Base-by-base conservation (phyloP, 2,329 filamentous ascomycete genomes). In the Penicillium hesseltinei region DNA sequence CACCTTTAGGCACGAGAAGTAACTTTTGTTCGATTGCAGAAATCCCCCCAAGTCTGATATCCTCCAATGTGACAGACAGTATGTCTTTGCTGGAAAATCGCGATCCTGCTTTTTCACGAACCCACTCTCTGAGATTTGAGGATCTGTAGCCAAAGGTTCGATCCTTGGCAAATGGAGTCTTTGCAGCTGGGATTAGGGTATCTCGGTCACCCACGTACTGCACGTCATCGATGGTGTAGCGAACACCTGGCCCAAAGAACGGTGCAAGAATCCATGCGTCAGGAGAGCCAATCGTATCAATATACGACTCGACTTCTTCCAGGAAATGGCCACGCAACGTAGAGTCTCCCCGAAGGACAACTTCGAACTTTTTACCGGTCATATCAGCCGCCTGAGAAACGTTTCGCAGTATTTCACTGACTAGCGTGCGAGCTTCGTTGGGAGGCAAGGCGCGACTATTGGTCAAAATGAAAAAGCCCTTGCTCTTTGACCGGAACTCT, bases 141-240 rank as follows among this genome's bases (percentile, higher is more conserved):
- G 46, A 49, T 49, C 9, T 49, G 46, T 49, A 49, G 31, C 46
- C 46, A 49, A 49, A 49, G 21, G 46, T 49, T 38, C 15, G 27
- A 27, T 38, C 46, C 21, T 49, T 38, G 21, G 46, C 46, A 5
- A 36, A 49, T 27, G 46, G 33, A n/a, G 46, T 49, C 13, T 38
- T 38, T n/a, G 46, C 46, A 8, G 46, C 46, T 38, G 46, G 46
- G 19, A 49, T 7, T 6, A 49, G 33, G 15, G 33, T 27, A 23
- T 27, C 33, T 38, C 21, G 31, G 33, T 49, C 46, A 19, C 31
- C 46, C 19, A 49, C 46, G 11, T 49, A 49, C 21, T 49, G 46
- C 23, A 49, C 13, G 21, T 49, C 46, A 23, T 38, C 13, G 46
- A 49, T 38, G n/a, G 46, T 38, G n/a, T 49, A 49, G 19, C 46